Percentiles rank a stretch among this genome's conserved stretches.
phyloP scores from a whole-genome alignment of 306 rosid genomes.

The Benincasa hispida region DNA sequence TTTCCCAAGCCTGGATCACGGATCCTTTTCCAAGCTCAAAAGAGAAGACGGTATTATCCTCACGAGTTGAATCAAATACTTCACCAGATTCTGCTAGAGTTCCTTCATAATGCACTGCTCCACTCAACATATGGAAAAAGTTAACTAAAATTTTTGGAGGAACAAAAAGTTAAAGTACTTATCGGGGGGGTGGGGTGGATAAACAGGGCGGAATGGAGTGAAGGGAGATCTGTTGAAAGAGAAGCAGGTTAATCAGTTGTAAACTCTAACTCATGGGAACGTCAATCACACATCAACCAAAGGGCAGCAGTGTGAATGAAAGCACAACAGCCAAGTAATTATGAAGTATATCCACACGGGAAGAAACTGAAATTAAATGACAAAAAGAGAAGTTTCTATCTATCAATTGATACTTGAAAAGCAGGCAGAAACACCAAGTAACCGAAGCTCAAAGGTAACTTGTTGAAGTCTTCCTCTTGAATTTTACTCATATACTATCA shows the following conservation, averaged over 20 bases:
- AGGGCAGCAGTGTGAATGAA: background rate
- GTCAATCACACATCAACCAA: background rate
- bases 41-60: slow-evolving; percentile 83
- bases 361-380: background rate
- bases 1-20: slow-evolving; percentile 94
- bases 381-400: background rate
- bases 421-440: background rate
- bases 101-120: slow-evolving; percentile 85
- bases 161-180: background rate
- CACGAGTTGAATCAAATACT: slow-evolving; percentile 83
- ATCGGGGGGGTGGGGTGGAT: background rate
- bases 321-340: background rate
- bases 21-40: slow-evolving; percentile 85
- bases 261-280: background rate
- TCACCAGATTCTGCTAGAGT: slow-evolving; percentile 68
- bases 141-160: background rate
- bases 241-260: background rate
- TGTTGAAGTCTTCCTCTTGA: background rate
- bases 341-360: background rate
- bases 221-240: background rate
- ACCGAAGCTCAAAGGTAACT: background rate
- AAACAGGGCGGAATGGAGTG: background rate
- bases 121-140: slow-evolving; percentile 3
- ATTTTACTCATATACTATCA: background rate
- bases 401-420: background rate